phyloP scores from a whole-genome alignment of 2,329 filamentous ascomycete species.

The Gyromitra esculenta region DNA sequence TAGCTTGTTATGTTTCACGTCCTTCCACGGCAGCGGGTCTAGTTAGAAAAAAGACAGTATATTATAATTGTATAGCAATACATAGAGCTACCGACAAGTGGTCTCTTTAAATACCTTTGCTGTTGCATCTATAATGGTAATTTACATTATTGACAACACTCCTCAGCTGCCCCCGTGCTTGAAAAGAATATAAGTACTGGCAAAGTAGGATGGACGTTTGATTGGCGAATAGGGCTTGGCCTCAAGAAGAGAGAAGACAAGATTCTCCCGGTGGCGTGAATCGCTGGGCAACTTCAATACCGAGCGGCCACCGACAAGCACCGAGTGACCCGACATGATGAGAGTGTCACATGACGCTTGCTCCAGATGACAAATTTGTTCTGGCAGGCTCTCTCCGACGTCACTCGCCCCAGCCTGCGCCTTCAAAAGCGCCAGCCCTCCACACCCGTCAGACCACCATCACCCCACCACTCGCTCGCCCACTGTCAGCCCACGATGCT shows the following conservation, averaged over 20 bases:
- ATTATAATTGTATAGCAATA: background rate
- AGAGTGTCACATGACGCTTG: slow-evolving; percentile 10
- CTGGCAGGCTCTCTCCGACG: slow-evolving; percentile 26
- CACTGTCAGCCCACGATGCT: slow-evolving; percentile 35
- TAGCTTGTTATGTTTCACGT: background rate
- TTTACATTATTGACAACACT: background rate
- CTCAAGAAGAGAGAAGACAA: background rate
- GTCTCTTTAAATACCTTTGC: background rate
- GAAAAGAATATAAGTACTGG: background rate
- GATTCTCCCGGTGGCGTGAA: background rate
- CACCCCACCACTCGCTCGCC: background rate
- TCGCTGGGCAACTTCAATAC: background rate
- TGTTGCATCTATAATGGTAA: background rate
- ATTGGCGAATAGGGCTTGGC: background rate
- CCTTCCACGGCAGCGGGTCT: background rate
- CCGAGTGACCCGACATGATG: slow-evolving; percentile 28
- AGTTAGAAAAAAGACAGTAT: background rate
- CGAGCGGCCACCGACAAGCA: background rate
- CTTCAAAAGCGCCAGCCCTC: slow-evolving; percentile 31
- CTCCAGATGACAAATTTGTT: slow-evolving; percentile 27
- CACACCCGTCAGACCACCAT: background rate
- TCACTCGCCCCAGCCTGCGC: slow-evolving; percentile 23
- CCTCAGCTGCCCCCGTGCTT: background rate
- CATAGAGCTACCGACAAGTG: too few species aligned
- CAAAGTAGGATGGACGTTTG: background rate